Conservation (phyloP, 2,329 filamentous ascomycete genomes). For the Karstenula rhodostoma region DNA sequence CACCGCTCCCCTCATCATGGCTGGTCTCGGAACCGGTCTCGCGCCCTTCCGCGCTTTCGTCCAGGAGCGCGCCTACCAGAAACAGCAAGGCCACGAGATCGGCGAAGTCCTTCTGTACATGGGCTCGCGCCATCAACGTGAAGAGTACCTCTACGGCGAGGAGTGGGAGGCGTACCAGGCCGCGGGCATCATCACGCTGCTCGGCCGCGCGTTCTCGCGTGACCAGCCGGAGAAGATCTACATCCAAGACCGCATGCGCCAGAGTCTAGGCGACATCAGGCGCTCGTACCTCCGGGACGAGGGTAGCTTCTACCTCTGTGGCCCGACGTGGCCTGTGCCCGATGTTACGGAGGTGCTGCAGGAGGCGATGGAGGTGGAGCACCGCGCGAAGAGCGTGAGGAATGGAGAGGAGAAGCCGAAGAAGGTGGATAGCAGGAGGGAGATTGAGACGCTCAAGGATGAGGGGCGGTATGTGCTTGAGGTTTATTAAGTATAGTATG, state of each 20-base stretch:
- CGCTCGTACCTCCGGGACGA: conserved; percentile 87
- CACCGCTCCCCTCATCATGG: conserved; percentile 97
- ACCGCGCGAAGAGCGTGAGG: conserved; percentile 61
- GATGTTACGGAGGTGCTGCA: conserved; percentile 94
- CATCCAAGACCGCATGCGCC: conserved; percentile 97
- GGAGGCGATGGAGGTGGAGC: conserved; percentile 86
- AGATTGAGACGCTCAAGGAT: conserved; percentile 98
- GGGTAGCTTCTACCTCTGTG: conserved; percentile 95
- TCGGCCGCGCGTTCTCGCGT: conserved; percentile 93
- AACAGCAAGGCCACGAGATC: conserved; percentile 95
- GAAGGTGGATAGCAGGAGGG: conserved; percentile 85
- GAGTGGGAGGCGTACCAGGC: conserved; percentile 99
- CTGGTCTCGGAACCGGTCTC: conserved; percentile 95
- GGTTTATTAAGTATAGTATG: conserved; percentile 73
- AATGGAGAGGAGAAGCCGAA: conserved; percentile 60
- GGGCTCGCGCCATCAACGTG: conserved; percentile 94
- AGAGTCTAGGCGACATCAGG: conserved; percentile 83
- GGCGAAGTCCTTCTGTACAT: conserved; percentile 94
- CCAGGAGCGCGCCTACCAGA: conserved; percentile 97
- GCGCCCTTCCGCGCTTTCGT: conserved; percentile 99
- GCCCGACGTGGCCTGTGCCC: conserved; percentile 97
- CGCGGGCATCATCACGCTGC: conserved; percentile 91
- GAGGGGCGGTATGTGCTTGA: conserved; percentile 92
- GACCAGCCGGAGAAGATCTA: conserved; percentile 99
- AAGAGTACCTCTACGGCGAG: conserved; percentile 98